Percentiles rank a stretch among this genome's conserved stretches.
Evolutionary conservation across 139 green algal species (phyloP).

Genomic region (Auxenochlorella protothecoides): DNA sequence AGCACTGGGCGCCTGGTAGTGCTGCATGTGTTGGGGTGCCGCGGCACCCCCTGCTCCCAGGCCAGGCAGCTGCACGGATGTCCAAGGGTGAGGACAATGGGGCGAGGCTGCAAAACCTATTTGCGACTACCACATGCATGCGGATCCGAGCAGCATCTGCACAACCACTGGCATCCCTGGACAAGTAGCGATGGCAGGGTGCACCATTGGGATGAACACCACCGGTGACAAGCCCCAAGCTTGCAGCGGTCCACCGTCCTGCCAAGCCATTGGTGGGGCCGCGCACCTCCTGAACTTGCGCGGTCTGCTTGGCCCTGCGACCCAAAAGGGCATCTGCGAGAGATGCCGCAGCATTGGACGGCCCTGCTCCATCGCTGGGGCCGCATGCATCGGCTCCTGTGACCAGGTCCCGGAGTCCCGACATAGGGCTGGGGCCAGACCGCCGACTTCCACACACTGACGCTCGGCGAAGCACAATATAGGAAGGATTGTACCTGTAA

Average conservation of each 20-base stretch:
- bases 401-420: slow-evolving; percentile 54
- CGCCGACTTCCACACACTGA: too few species aligned
- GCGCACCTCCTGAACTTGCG: slow-evolving; percentile 39
- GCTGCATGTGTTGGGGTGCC: not conserved
- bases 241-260: too few species aligned
- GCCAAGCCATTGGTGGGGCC: too few species aligned
- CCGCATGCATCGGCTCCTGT: slow-evolving; percentile 68
- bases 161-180: too few species aligned
- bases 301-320: slow-evolving; percentile 52
- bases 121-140: too few species aligned
- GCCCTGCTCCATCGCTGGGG: slow-evolving; percentile 36
- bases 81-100: not conserved
- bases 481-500: too few species aligned
- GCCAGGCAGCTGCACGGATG: slow-evolving; percentile 10
- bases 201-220: too few species aligned
- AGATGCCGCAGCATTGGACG: slow-evolving; percentile 60
- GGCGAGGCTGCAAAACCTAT: not conserved
- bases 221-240: too few species aligned
- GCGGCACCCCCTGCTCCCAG: not conserved
- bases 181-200: too few species aligned
- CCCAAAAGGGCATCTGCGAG: slow-evolving; percentile 74
- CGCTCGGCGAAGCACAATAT: too few species aligned
- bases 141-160: too few species aligned
- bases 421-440: not conserved
- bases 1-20: slow-evolving; percentile 9